Base-by-base conservation (phyloP, 2,329 filamentous ascomycete genomes). In the Penicillium palitans region DNA sequence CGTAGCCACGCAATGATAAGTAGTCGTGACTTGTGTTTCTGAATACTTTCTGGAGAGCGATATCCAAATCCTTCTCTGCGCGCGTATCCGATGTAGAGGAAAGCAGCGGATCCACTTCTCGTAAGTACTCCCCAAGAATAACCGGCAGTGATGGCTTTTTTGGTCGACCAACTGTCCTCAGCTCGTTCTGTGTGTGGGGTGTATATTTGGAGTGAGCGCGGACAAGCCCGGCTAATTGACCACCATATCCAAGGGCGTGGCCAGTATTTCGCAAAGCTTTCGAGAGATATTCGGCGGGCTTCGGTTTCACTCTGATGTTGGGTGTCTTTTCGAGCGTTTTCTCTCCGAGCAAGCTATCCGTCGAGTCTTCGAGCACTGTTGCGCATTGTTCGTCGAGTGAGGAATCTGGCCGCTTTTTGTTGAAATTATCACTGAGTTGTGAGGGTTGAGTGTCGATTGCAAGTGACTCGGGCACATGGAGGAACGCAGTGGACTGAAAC, bases 71-170 rank as follows among this genome's bases (percentile, higher is more conserved):
- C 9, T 57, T 53, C 29, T 21, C 24, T n/a, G 37, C 21, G 21
- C 17, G 33, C 9, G 41, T 52, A 24, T 58, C 41, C 25, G 44
- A 33, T 24, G 44, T 55, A 52, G 33, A 53, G 15, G 58, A 58
- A 6, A 75, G 31, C 10, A 70, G 35, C 9, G 74, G 68, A 47
- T 76, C 70, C 52, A 77, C 66, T 51, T 68, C 52, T 51, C 67
- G 61, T 50, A 78, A 71, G 58, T 77, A 79, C 49, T 75, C 71
- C 8, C 73, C 73, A 52, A 77, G 63, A 49, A 76, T 75, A 8
- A 66, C 70, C 51, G 74, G 73, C 3, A 77, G 63, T 3, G 68
- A 70, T 15, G 63, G 52, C 44, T 66, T 64, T 29, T 56, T 46
- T 17, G 64, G 57, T 55, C 59, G 59, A 31, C 59, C 62, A 48